These are phyloP conservation scores for Metschnikowia santaceciliae DNA, from an alignment of 805 yeast species.

Conservation along the genomic window DNA sequence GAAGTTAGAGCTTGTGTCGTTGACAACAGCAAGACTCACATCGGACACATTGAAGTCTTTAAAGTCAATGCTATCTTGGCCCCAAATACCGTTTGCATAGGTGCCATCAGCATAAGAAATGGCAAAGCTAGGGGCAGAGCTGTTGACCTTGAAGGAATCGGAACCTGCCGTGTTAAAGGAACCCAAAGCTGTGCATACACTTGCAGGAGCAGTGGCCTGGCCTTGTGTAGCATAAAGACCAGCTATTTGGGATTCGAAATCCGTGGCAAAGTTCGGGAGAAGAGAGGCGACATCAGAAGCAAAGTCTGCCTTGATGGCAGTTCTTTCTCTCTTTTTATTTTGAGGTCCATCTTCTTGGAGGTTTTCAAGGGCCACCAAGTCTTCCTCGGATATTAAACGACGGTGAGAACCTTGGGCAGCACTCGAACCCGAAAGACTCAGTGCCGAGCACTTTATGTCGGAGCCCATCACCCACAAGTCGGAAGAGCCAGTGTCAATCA, in stretches of 20 bases:
- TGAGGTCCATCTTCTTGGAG: neutral
- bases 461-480: slow-evolving; percentile 41
- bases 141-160: slow-evolving; percentile 35
- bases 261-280: neutral
- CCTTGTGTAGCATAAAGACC: neutral
- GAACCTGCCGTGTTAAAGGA: slow-evolving; percentile 44
- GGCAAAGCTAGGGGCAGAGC: slow-evolving; percentile 36
- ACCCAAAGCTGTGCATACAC: slow-evolving; percentile 45
- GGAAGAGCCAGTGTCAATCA: slow-evolving; percentile 43
- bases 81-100: slow-evolving; percentile 52
- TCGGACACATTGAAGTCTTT: slow-evolving; percentile 46
- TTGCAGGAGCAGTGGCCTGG: slow-evolving; percentile 13
- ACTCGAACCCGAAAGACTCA: neutral
- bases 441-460: neutral
- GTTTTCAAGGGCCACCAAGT: neutral
- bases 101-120: slow-evolving; percentile 50
- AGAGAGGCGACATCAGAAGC: neutral
- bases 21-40: slow-evolving; percentile 73
- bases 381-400: neutral
- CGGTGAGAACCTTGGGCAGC: neutral
- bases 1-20: slow-evolving; percentile 53
- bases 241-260: neutral
- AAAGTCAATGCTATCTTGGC: slow-evolving; percentile 53
- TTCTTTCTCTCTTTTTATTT: neutral
- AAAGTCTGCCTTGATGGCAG: neutral